A percentile compares a stretch with the other conserved stretches of the same genome.
phyloP scores from a whole-genome alignment of 495 filamentous ascomycete genomes.

The Xylaria scruposa region DNA sequence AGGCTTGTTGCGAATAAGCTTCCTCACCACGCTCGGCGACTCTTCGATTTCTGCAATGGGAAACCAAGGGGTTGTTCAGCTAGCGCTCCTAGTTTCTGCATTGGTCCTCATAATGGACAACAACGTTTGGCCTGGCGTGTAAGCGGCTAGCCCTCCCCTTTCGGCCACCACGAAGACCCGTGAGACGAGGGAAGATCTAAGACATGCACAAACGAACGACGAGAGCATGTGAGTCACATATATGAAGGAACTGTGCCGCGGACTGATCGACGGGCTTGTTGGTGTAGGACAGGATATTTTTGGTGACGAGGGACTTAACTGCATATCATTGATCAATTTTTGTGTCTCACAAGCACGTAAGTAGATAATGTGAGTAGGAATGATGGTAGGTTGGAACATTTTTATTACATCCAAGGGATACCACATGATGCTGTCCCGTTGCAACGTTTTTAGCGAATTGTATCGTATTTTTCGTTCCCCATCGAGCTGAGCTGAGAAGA shows the following conservation, averaged over 20 bases:
- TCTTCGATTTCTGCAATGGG: background rate
- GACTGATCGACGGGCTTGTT: background rate
- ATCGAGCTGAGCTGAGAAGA: constrained; percentile 1
- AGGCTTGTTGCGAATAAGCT: background rate
- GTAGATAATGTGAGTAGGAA: background rate
- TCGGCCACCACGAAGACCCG: background rate
- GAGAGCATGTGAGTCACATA: background rate
- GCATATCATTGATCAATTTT: background rate
- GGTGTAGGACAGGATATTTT: background rate
- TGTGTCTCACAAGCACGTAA: background rate
- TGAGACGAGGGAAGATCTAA: background rate
- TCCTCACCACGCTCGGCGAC: background rate
- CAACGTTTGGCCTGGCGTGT: background rate
- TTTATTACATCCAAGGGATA: background rate
- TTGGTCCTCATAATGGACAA: no score
- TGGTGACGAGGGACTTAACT: background rate
- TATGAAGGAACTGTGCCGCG: background rate
- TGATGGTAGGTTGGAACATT: background rate
- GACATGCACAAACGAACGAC: constrained; percentile 1
- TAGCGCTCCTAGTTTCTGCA: background rate
- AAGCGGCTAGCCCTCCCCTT: background rate
- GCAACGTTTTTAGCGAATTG: background rate
- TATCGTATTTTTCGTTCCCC: background rate
- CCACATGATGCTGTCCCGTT: background rate
- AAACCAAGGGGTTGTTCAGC: background rate